Base-by-base conservation (phyloP, 2,329 filamentous ascomycete genomes). In the Neopestalotiopsis clavispora region DNA sequence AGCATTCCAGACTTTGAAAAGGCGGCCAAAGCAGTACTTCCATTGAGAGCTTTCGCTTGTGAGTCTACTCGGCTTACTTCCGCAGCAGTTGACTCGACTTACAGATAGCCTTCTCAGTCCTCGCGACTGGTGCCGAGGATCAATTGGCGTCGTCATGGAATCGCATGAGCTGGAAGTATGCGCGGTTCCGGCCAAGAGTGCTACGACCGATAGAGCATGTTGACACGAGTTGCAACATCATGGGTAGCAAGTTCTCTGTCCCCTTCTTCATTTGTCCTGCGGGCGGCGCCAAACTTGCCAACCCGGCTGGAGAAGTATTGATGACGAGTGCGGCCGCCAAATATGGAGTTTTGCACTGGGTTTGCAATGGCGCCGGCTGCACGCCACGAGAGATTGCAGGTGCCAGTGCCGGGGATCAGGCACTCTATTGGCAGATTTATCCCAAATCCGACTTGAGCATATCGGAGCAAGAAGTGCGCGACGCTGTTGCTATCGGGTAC, bases 241-340 rank as follows among this genome's bases (percentile, higher is more conserved):
- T 63, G 13, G 60, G 60, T 12, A 63, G 23, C 60, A 38, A 40
- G 34, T 63, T 40, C 34, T 63, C 60, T 13, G 14, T 63, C 10
- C 60, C 60, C 28, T 63, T 63, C 60, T 40, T 63, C 34, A 63
- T 63, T 34, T 63, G 60, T 34, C 60, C 60, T 4, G 60, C 60
- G 4, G 60, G 60, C 2, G 60, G 60, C 32, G 60, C 23, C 20
- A 63, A 63, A 32, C 60, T 63, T 45, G 34, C 60, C 2, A 63
- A 63, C n/a, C 28, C 14, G 34, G 12, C 32, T 3, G 60, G 60
- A 28, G 60, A 63, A 45, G n/a, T 10, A 7, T 10, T 63, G 60
- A 38, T 63, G 34, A 63, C 60, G 14, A 63, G 32, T 17, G 60
- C 60, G 2, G 60, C 60, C 17, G 60, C 23, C 9, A 63, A 42